A percentile compares a stretch with the other conserved stretches of the same genome.
These are phyloP conservation scores for Pichia scutulata DNA, from an alignment of 805 yeast genomes.

Conservation along the genomic window DNA sequence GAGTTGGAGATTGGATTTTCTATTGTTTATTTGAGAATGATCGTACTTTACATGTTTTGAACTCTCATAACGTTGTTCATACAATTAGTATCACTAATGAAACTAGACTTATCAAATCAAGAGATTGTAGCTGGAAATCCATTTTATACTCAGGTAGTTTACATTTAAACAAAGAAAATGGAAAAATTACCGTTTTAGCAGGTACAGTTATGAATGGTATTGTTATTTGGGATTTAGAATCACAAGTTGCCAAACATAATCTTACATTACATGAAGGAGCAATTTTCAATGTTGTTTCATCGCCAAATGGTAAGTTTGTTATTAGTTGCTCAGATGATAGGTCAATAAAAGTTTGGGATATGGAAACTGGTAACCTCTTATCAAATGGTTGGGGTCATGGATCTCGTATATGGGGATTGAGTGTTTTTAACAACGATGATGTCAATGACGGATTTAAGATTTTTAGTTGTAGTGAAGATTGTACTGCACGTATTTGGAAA, in stretches of 20 bases:
- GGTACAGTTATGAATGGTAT: slow-evolving; percentile 94
- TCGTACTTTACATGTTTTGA: slow-evolving; percentile 44
- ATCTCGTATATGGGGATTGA: slow-evolving; percentile 84
- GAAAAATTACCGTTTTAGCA: slow-evolving; percentile 55
- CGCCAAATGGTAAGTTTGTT: slow-evolving; percentile 44
- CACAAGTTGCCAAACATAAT: slow-evolving; percentile 38
- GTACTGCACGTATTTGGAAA: slow-evolving; percentile 76
- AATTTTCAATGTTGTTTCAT: slow-evolving; percentile 70
- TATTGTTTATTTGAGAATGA: slow-evolving; percentile 43
- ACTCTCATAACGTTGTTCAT: slow-evolving; percentile 71
- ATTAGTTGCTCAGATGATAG: slow-evolving; percentile 93
- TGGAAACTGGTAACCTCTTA: slow-evolving; percentile 45
- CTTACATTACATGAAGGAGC: slow-evolving; percentile 84
- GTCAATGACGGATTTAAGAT: slow-evolving; percentile 25
- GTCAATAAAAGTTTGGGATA: slow-evolving; percentile 70
- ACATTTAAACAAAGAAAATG: slow-evolving; percentile 31
- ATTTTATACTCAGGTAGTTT: slow-evolving; percentile 84
- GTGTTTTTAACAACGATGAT: slow-evolving; percentile 36
- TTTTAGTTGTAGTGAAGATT: slow-evolving; percentile 79
- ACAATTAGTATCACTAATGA: slow-evolving; percentile 19
- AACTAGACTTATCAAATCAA: slow-evolving; percentile 23
- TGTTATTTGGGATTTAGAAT: slow-evolving; percentile 60
- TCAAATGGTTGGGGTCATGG: slow-evolving; percentile 96
- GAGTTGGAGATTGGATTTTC: slow-evolving; percentile 75
- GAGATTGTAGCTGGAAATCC: slow-evolving; percentile 61